phyloP scores from a whole-genome alignment of 2,329 filamentous ascomycete genomes.

The Nemania sp. region DNA sequence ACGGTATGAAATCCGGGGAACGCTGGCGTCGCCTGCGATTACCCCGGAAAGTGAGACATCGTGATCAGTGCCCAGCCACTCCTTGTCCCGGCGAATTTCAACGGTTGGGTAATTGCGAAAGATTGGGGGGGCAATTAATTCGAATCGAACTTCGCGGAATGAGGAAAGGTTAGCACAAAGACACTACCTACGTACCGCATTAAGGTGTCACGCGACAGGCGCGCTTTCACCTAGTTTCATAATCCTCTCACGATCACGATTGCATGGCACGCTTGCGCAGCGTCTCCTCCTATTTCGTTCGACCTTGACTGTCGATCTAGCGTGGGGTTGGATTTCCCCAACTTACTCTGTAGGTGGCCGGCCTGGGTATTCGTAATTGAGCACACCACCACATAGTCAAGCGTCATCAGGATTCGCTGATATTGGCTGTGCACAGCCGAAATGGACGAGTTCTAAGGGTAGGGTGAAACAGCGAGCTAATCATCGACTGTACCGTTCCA shows the following conservation, averaged over 20 bases:
- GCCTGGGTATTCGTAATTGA: conserved; percentile 5
- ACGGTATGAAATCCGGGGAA: too few relatives aligned
- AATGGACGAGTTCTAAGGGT: background rate
- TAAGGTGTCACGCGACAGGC: conserved; percentile 20
- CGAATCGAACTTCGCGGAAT: conserved; percentile 11
- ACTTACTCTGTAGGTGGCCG: background rate
- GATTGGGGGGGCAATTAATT: background rate
- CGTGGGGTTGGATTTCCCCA: background rate
- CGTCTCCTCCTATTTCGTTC: background rate
- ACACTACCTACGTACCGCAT: conserved; percentile 12
- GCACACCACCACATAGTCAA: conserved; percentile 8
- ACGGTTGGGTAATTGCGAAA: background rate
- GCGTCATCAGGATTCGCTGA: conserved; percentile 3
- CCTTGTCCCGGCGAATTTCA: too few relatives aligned
- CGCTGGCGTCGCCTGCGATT: too few relatives aligned
- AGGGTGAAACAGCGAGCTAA: conserved; percentile 14
- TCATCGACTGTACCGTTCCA: conserved; percentile 10
- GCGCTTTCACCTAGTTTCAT: conserved; percentile 18
- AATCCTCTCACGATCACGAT: conserved; percentile 22
- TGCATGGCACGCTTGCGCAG: conserved; percentile 13
- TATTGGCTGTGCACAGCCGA: conserved; percentile 9
- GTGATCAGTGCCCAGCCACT: background rate
- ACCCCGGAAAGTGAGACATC: too few relatives aligned
- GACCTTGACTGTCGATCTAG: background rate
- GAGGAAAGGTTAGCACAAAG: conserved; percentile 11